A percentile compares a stretch with the other conserved stretches of the same genome.
These are phyloP conservation scores for Termitomyces sp. DNA, from an alignment of 768 basidiomycete genomes.

Conservation along the genomic window DNA sequence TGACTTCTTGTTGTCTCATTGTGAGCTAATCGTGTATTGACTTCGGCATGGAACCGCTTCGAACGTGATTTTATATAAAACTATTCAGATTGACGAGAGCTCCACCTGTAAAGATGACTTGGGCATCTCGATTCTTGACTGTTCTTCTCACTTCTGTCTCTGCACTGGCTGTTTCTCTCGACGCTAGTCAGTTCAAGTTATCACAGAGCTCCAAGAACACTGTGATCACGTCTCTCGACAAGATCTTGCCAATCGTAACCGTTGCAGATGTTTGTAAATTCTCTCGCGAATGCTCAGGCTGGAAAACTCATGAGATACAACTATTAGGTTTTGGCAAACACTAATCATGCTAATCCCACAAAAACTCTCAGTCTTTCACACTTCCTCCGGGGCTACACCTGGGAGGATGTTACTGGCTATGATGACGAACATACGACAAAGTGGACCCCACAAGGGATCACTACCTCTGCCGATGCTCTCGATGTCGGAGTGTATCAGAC, in stretches of 20 bases:
- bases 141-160: neutral
- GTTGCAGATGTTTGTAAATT: slow-evolving; percentile 6
- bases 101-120: neutral
- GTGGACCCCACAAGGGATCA: slow-evolving; percentile 14
- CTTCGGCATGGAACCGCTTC: neutral
- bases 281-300: neutral
- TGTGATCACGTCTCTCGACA: slow-evolving; percentile 7
- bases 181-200: slow-evolving; percentile 27
- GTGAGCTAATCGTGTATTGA: neutral
- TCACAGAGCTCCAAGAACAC: slow-evolving; percentile 17
- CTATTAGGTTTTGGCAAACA: slow-evolving; percentile 6
- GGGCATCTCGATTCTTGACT: neutral
- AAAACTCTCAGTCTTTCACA: slow-evolving; percentile 3
- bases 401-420: slow-evolving; percentile 11
- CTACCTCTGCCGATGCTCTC: slow-evolving; percentile 13
- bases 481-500: slow-evolving; percentile 9
- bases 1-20: neutral
- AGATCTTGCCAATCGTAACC: slow-evolving; percentile 8
- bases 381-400: slow-evolving; percentile 11
- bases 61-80: neutral
- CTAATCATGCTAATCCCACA: slow-evolving; percentile 10
- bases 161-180: neutral
- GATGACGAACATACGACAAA: slow-evolving; percentile 10
- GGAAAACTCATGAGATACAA: neutral
- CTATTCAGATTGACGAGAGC: neutral